Evolutionary conservation across 805 yeast species (phyloP).

Genomic region (Wickerhamomyces kurtzmanii): DNA sequence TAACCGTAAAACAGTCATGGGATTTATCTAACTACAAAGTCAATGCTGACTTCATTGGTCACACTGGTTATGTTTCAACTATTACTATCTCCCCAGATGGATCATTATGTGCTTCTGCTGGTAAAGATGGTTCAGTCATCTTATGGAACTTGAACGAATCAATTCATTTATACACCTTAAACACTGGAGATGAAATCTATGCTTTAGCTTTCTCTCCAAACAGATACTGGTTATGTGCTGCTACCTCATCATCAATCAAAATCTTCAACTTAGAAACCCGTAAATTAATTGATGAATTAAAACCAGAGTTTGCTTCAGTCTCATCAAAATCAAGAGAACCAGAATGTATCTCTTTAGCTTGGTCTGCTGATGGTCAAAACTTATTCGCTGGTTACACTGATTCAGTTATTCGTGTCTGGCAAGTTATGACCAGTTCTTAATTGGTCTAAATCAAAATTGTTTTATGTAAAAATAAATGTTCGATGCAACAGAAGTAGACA

Average conservation of each 20-base stretch:
- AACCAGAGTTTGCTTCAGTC: slow-evolving; percentile 88
- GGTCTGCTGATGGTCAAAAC: slow-evolving; percentile 99
- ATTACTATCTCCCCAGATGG: slow-evolving; percentile 99
- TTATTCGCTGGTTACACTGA: slow-evolving; percentile 99
- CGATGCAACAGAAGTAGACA: too few species aligned
- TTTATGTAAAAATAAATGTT: too few species aligned
- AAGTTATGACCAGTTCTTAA: slow-evolving; percentile 83
- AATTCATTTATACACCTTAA: slow-evolving; percentile 84
- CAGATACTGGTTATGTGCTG: slow-evolving; percentile 99
- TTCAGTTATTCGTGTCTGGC: slow-evolving; percentile 99
- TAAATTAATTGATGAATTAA: slow-evolving; percentile 90
- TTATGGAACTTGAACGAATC: slow-evolving; percentile 92
- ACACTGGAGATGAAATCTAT: slow-evolving; percentile 93
- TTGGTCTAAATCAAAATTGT: too few species aligned
- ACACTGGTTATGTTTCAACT: slow-evolving; percentile 97
- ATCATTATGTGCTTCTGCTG: slow-evolving; percentile 98
- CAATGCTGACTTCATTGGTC: slow-evolving; percentile 96
- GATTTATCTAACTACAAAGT: slow-evolving; percentile 76
- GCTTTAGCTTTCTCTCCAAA: slow-evolving; percentile 99
- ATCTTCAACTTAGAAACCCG: slow-evolving; percentile 96
- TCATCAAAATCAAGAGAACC: slow-evolving; percentile 91
- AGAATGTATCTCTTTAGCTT: slow-evolving; percentile 94
- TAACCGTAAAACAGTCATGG: slow-evolving; percentile 64
- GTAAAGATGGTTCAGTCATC: slow-evolving; percentile 98
- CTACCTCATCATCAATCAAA: slow-evolving; percentile 96